Base-by-base conservation (phyloP, 805 yeast species). In the Cyberlindnera maclurae region DNA sequence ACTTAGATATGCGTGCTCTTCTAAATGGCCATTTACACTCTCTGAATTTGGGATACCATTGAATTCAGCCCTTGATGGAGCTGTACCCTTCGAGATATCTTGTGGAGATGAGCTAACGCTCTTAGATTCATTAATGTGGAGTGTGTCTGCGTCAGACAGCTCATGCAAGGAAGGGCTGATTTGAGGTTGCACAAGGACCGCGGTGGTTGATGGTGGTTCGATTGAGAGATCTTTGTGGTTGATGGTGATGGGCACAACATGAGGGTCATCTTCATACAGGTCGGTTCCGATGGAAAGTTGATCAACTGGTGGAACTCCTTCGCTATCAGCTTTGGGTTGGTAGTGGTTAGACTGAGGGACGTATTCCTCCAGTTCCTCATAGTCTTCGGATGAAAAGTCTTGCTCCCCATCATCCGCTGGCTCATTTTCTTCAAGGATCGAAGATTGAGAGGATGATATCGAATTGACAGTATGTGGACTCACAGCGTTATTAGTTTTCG, bases 61-160 rank as follows among this genome's bases (percentile, higher is more conserved):
- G 5, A 15, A 4, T n/a, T 27, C 24, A 34, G 29, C 4, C 5
- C 29, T 13, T 26, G 10, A 18, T 5, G 11, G 22, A 13, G 20
- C 31, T 8, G 31, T 29, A 6, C 28, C 38, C 16, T 27, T 15
- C 5, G 39, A 15, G n/a, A 42, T 40, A 17, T 40, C 36, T 4
- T 26, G 18, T 4, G 39, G 15, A 13, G 40, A 42, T 2, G 38
- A 35, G 18, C 17, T 27, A 15, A 13, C 39, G 15, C 31, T 29
- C 24, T 37, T 6, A 32, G 46, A 42, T 15, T 40, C 47, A 18
- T 38, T 45, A 15, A 51, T 46, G 15, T 54, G 57, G 16, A 47
- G 34, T 7, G 57, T 46, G 29, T 54, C 59, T 1, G 54, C 33
- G 35, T 50, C 57, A 9, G 57, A 47, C 12, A 46, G 38, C 6